Percentiles rank a stretch among this genome's conserved stretches.
Conservation (phyloP, 2,329 filamentous ascomycete species). For the Colletotrichum coccodes region DNA sequence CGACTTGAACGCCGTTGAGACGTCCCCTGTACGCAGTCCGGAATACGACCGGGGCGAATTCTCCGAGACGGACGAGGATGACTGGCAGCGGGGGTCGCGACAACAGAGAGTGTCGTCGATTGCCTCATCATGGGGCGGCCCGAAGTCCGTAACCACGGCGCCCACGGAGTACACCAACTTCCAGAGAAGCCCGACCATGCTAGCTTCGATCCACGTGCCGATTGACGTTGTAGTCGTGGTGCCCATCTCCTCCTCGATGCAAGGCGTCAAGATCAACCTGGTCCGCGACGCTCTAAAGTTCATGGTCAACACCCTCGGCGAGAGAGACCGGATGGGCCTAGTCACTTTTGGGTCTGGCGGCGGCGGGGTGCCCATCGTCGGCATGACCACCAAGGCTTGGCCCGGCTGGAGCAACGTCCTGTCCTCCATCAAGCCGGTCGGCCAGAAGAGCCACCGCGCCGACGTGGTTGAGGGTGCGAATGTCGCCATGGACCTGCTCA, state of each 20-base stretch:
- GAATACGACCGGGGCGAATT: conserved; percentile 82
- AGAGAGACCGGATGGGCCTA: conserved; percentile 94
- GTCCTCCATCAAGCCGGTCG: conserved; percentile 88
- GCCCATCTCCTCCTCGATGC: conserved; percentile 97
- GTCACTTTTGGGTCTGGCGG: conserved; percentile 97
- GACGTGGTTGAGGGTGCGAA: conserved; percentile 98
- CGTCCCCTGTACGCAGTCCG: conserved; percentile 71
- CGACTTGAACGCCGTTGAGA: conserved; percentile 81
- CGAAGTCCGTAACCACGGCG: conserved; percentile 85
- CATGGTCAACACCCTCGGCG: conserved; percentile 88
- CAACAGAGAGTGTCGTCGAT: conserved; percentile 82
- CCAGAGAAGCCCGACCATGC: conserved; percentile 58
- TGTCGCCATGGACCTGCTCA: conserved; percentile 96
- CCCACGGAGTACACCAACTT: conserved; percentile 92
- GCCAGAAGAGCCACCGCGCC: conserved; percentile 94
- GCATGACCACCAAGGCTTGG: conserved; percentile 97
- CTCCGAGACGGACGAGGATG: conserved; percentile 89
- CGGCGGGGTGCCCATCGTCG: conserved; percentile 93
- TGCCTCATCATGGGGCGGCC: conserved; percentile 83
- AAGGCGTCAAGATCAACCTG: conserved; percentile 97
- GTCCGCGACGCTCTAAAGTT: conserved; percentile 92
- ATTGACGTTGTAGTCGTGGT: conserved; percentile 97
- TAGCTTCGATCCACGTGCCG: conserved; percentile 80
- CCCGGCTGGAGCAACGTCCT: conserved; percentile 89
- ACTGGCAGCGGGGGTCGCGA: conserved; percentile 73